Base-by-base conservation (phyloP, 805 yeast species). In the Ogataea glucozyma region DNA sequence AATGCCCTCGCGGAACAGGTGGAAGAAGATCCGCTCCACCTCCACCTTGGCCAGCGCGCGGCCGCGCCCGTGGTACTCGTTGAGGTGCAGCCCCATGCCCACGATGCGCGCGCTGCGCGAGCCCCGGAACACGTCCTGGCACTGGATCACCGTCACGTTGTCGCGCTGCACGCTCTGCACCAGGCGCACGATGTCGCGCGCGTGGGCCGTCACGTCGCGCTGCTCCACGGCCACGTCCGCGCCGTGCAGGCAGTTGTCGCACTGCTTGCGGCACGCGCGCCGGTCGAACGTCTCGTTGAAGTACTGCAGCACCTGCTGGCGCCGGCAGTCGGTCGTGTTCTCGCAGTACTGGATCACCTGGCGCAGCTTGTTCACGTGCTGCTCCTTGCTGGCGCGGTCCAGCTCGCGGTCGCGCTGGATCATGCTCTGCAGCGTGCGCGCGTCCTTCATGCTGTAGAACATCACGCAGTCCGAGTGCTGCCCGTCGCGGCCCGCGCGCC, bases 401-500 rank as follows among this genome's bases (percentile, higher is more conserved):
- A 88, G 64, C 44, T 84, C 88, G 40, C 71, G 73, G 58, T 90
- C 98, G 43, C 81, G 72, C 44, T 81, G 81, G 32, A 93, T 89
- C 79, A 88, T 76, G 13, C 80, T 71, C 61, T 85, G 89, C 33
- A 93, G 65, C 21, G 79, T 69, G 44, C 89, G 70, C 0, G 91
- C 95, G 66, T 91, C 99, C 46, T 76, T 76, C 65, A 83, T 84
- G 9, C 82, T 76, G 62, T 85, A 93, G 54, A 78, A 91, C 76
- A 91, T 75, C 11, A 88, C 75, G 66, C 98, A 93, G 44, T 81
- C 83, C 1, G 96, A 85, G 32, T 71, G 78, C 6, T 76, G 67
- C 0, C 99, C 98, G 67, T 93, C 99, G 67, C 99, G 78, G 4
- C 99, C 99, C 4, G 98, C 99, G 65, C 99, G 80, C 6, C 99